Base-by-base conservation (phyloP, 352 stramenopile species). In the Pythium vanterpoolii region DNA sequence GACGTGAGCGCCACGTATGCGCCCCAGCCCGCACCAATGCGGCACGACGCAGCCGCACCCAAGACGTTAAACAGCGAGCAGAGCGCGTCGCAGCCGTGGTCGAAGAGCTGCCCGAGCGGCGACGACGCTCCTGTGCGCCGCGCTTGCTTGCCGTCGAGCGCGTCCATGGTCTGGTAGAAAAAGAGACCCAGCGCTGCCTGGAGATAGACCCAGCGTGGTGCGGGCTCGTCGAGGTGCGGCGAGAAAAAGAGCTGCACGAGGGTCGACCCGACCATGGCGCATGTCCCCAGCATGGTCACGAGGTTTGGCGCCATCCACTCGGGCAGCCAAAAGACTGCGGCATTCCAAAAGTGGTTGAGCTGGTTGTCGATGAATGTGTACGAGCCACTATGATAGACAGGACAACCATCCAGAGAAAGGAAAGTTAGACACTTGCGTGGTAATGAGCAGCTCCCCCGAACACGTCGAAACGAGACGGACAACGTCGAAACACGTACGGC, bases 111-210 rank as follows among this genome's bases (percentile, higher is more conserved):
- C 3, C 98, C 98, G 26, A 99, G 73, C 8, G 98, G 95, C 39
- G 94, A 98, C 10, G 86, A 97, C 16, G 83, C 90, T 44, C 78
- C 76, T 18, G 97, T 99, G 62, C 93, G 89, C 16, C 97, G 87
- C 34, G 97, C 96, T 75, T 99, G 97, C 78, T 99, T 99, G 52
- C 98, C 98, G 71, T 99, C 98, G 69, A 99, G 96, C 43, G 98
- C 98, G 68, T 99, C 98, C 21, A 99, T 75, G 26, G 96, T 99
- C 77, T 99, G 96, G 71, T 99, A 99, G 45, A 94, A 60, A 54
- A 96, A 96, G 28, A 95, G 72, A 0, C 85, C 83, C 8, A 90
- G 40, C n/a, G 79, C 86, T 38, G 76, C 87, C 45, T 91, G 62
- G 31, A 83, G 58, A 66, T 94, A 95, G 44, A 92, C 47, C 85